A percentile compares a stretch with the other conserved stretches of the same genome.
Evolutionary conservation across 169 alveolate species (phyloP).

Genomic region (Cryptosporidium sp.): DNA sequence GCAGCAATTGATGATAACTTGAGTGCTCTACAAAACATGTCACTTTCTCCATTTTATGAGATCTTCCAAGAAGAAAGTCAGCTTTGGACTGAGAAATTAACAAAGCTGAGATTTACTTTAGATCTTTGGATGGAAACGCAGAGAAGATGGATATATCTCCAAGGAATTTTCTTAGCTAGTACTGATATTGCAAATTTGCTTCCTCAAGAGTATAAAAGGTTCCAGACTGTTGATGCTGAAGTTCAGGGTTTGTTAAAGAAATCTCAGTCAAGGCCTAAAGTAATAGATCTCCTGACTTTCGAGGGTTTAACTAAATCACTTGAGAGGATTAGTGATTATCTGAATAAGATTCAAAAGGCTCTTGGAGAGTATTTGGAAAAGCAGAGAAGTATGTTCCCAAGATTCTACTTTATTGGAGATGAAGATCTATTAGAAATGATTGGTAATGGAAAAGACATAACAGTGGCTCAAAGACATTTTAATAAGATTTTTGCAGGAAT

Average conservation of each 20-base stretch:
- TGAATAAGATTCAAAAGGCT: slow-evolving; percentile 95
- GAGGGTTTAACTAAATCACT: slow-evolving; percentile 92
- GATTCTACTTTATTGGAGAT: slow-evolving; percentile 99
- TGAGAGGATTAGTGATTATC: slow-evolving; percentile 92
- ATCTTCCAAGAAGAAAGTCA: slow-evolving; percentile 94
- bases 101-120: slow-evolving; percentile 90
- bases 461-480: slow-evolving; percentile 93
- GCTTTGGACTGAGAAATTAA: slow-evolving; percentile 96
- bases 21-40: slow-evolving; percentile 93
- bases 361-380: slow-evolving; percentile 96
- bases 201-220: slow-evolving; percentile 93
- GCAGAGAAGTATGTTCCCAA: slow-evolving; percentile 96
- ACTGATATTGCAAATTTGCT: slow-evolving; percentile 95
- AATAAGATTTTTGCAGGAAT: slow-evolving; percentile 99
- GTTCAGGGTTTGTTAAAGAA: slow-evolving; percentile 93
- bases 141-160: slow-evolving; percentile 97
- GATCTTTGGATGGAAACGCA: slow-evolving; percentile 98
- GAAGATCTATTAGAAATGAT: slow-evolving; percentile 98
- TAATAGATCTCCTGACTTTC: slow-evolving; percentile 88
- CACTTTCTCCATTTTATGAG: slow-evolving; percentile 92
- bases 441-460: slow-evolving; percentile 96
- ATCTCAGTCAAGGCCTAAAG: slow-evolving; percentile 88
- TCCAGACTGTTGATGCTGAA: slow-evolving; percentile 94
- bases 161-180: slow-evolving; percentile 96
- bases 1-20: slow-evolving; percentile 95